These are phyloP conservation scores for Prunus yedoensis DNA, from an alignment of 331 rosid genomes.

Conservation along the genomic window DNA sequence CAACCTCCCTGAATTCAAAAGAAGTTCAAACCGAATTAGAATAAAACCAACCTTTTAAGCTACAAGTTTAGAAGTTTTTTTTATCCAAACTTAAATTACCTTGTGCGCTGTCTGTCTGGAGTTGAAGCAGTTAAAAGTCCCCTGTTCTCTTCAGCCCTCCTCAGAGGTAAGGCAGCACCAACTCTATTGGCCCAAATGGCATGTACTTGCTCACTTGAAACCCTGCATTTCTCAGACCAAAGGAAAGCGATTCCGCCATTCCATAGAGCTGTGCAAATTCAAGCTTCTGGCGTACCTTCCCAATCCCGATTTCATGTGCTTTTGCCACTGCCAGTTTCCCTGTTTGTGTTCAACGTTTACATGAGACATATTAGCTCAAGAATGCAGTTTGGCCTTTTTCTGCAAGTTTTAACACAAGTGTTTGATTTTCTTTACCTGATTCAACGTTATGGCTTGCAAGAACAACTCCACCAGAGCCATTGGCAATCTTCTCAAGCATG, in stretches of 20 bases:
- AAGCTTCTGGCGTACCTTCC: conserved; percentile 64
- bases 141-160: conserved; percentile 93
- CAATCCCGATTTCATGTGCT: conserved; percentile 75
- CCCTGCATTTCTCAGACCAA: conserved; percentile 77
- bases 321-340: conserved; percentile 78
- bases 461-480: conserved; percentile 60
- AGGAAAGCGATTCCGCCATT: conserved; percentile 91
- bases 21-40: not conserved
- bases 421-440: conserved; percentile 50
- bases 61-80: too few relatives aligned
- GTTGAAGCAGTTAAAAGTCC: conserved; percentile 75
- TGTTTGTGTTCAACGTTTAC: not conserved
- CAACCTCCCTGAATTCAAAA: conserved; percentile 45
- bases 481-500: conserved; percentile 64
- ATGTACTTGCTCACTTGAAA: conserved; percentile 92
- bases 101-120: conserved; percentile 64
- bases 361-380: not conserved
- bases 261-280: conserved; percentile 90
- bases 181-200: conserved; percentile 85
- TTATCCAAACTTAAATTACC: conserved; percentile 29
- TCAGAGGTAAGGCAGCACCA: conserved; percentile 75
- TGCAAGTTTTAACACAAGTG: not conserved
- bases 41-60: not conserved
- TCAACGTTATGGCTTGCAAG: conserved; percentile 87
- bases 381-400: not conserved